Base-by-base conservation (phyloP, 805 yeast species). In the Teunomyces barrocoloradensis region DNA sequence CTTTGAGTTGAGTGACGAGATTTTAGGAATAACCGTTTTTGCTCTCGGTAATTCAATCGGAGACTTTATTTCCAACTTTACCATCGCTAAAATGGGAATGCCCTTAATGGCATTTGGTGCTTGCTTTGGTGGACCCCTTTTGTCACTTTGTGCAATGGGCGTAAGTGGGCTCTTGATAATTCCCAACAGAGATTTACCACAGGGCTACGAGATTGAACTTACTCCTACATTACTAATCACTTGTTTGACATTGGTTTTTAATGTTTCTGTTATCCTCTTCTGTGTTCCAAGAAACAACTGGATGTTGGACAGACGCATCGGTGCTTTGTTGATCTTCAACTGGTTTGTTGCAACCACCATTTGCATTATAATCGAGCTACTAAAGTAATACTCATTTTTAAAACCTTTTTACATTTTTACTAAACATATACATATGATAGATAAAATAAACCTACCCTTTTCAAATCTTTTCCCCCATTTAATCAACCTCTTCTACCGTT, bases 11-110 rank as follows among this genome's bases (percentile, higher is more conserved):
- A 80, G 89, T 7, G 94, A 89, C 50, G 89, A 90, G 3, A 76
- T 91, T 10, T 66, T 92, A 21, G 99, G 99, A 0, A 68, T 90
- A 9, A 92, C 98, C 0, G 75, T 92, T 0, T 87, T 92, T 64
- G 96, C 98, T 0, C 68, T 92, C 49, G 98, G 99, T 4, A 94
- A 92, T 63, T 91, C 97, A 1, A 69, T 87, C 5, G 97, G 98
- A 5, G 99, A 92, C 60, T 69, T 91, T 41, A 82, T 91, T 1
- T 85, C 97, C 0, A 89, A 92, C 55, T 63, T 85, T 30, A 85
- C 95, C 0, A 80, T 92, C 21, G 90, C 96, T 0, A 72, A 72
- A 48, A 78, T 88, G 75, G 96, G 96, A 0, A 83, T 81, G 68
- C 88, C 96, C 0, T 75, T 86, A 40, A 87, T 92, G 87, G 97